Evolutionary conservation across 441 rosid species (phyloP).

Genomic region (Erodium texanum): DNA sequence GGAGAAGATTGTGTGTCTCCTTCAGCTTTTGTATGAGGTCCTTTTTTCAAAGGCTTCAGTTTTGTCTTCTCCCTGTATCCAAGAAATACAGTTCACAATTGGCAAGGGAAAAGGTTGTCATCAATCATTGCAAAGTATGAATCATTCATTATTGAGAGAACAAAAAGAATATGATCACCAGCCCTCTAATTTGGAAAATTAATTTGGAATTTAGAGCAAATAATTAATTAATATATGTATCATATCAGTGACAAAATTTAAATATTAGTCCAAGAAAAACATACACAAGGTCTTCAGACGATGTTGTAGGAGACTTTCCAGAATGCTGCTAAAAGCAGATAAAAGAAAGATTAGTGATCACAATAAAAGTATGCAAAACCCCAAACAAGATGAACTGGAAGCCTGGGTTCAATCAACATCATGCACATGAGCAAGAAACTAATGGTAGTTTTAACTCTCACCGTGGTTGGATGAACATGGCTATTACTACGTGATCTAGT

Average conservation of each 20-base stretch:
- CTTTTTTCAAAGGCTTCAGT: conserved; percentile 53
- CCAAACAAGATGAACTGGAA: neutral
- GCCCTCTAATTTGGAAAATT: neutral
- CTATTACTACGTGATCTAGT: conserved; percentile 45
- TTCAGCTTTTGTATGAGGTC: conserved; percentile 41
- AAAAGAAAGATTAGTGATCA: conserved; percentile 28
- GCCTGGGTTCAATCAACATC: neutral
- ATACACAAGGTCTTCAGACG: conserved; percentile 48
- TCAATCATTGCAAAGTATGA: conserved; percentile 6
- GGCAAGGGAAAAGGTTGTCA: conserved; percentile 7
- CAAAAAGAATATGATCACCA: neutral
- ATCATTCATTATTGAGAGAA: neutral
- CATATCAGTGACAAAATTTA: neutral
- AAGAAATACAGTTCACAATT: conserved; percentile 24
- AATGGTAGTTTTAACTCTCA: conserved; percentile 16
- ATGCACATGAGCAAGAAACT: conserved; percentile 8
- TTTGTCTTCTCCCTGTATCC: conserved; percentile 57
- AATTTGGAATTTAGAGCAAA: neutral
- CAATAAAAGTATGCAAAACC: neutral
- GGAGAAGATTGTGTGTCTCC: conserved; percentile 44
- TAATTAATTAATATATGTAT: neutral
- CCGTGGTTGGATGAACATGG: conserved; percentile 42
- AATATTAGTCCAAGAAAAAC: conserved; percentile 19
- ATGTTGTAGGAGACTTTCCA: conserved; percentile 41
- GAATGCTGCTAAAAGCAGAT: conserved; percentile 37